Percentiles rank a stretch among this genome's conserved stretches.
phyloP scores from a whole-genome alignment of 371 early-diverging fungal genomes.

The Mucor plumbeus region DNA sequence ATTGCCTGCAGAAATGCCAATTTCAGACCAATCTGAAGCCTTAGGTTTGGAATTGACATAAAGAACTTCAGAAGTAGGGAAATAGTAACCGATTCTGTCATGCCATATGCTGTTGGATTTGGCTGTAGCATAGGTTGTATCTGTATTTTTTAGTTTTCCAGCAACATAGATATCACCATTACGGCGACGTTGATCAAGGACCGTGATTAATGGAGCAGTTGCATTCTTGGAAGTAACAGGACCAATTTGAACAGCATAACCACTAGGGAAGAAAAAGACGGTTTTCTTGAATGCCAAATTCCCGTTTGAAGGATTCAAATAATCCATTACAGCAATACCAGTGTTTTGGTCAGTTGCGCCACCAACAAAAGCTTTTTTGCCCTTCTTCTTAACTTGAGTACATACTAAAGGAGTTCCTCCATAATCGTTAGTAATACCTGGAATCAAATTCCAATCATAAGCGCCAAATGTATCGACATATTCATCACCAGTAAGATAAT shows the following conservation, averaged over 20 bases:
- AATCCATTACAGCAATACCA: conserved; percentile 37
- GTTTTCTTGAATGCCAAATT: conserved; percentile 37
- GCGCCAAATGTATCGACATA: conserved; percentile 36
- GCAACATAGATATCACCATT: conserved; percentile 31
- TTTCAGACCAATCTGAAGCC: conserved; percentile 21
- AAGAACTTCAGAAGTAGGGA: conserved; percentile 19
- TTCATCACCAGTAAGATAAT: conserved; percentile 40
- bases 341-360: conserved; percentile 32
- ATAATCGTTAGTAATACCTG: conserved; percentile 35
- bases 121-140: conserved; percentile 3
- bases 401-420: conserved; percentile 27
- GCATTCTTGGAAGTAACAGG: conserved; percentile 21
- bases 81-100: conserved; percentile 35
- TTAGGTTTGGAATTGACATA: conserved; percentile 25
- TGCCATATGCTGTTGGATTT: conserved; percentile 32
- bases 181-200: conserved; percentile 35
- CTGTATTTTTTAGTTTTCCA: conserved; percentile 13
- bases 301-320: conserved; percentile 29
- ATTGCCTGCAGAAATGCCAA: conserved; percentile 34
- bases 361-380: conserved; percentile 29
- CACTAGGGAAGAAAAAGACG: conserved; percentile 35
- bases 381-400: conserved; percentile 14
- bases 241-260: conserved; percentile 37
- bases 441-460: conserved; percentile 41
- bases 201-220: conserved; percentile 27